Base-by-base conservation (phyloP, 768 basidiomycete species). In the Amanita pallidorosea region DNA sequence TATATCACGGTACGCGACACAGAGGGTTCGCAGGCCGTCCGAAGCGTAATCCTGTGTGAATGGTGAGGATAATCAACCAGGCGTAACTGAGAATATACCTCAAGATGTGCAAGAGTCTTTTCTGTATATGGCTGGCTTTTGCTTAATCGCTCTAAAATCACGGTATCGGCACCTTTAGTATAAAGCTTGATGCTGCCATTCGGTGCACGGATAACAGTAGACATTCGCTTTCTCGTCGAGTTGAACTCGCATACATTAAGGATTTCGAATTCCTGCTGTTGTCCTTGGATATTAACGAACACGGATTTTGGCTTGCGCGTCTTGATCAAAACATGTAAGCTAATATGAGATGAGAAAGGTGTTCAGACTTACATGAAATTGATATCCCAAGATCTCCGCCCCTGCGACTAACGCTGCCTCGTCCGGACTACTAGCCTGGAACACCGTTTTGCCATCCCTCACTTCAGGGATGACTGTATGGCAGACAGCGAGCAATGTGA, bases 241-340 rank as follows among this genome's bases (percentile, higher is more conserved):
- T 98, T 98, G 76, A 99, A 99, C 68, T 98, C 96, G 77, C 94
- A 96, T 40, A 99, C 86, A 61, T 98, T 98, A 53, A 99, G 67
- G 51, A 98, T 80, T 61, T 97, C 81, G 62, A 83, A 98, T 63
- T 98, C 92, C 51, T 79, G 76, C 0, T 73, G 67, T 49, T 71
- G 66, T 17, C 90, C 92, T 45, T 77, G 71, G 51, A 94, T 73
- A 36, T 87, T 84, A 48, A 98, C 81, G 61, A 90, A 97, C 6
- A 94, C 89, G 0, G 95, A 96, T 62, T 85, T 92, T 4, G 96
- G 96, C 65, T 99, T 99, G 36, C 96, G 85, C 2, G 76, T 94
- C 93, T 97, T 8, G 41, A 46, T 45, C 22, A 47, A 12, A 27
- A 43, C 33, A 33, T 33, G 53, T 54, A 20, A 57, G 38, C 20